These are phyloP conservation scores for Ceratobasidium sp. DNA, from an alignment of 1,284 basidiomycete species.

Conservation along the genomic window DNA sequence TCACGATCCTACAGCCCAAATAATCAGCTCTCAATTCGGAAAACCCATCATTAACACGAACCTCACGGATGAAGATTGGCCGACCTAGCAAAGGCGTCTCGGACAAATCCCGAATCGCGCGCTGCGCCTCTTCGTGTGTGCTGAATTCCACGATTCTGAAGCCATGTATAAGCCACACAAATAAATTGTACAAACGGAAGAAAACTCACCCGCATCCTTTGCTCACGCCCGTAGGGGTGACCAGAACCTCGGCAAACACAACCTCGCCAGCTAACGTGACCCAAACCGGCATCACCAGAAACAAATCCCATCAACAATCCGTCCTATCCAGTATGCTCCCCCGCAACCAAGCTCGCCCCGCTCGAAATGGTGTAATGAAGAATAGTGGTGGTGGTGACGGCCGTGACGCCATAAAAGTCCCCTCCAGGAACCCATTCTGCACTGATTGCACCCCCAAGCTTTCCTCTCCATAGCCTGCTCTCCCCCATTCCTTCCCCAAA, in stretches of 20 bases:
- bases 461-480: conserved; percentile 1
- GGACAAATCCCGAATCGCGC: conserved; percentile 84
- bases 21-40: too few relatives aligned
- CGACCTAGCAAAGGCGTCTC: conserved; percentile 89
- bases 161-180: conserved; percentile 5
- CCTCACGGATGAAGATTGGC: conserved; percentile 95
- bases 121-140: conserved; percentile 82
- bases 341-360: conserved; percentile 39
- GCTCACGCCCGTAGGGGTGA: conserved; percentile 94
- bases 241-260: conserved; percentile 97
- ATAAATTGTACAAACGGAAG: conserved; percentile 23
- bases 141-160: conserved; percentile 90
- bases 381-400: conserved; percentile 30
- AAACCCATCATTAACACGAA: conserved; percentile 48
- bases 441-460: not conserved
- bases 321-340: conserved; percentile 40
- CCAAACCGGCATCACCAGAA: conserved; percentile 57
- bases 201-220: conserved; percentile 96
- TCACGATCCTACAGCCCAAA: conserved; percentile 81
- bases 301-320: conserved; percentile 44
- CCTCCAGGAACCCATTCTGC: conserved; percentile 31
- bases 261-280: conserved; percentile 92
- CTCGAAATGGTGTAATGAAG: conserved; percentile 29
- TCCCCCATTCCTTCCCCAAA: conserved; percentile 9
- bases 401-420: conserved; percentile 37